Base-by-base conservation (phyloP, 768 basidiomycete species). In the Porphyrellus cyaneotinctus region DNA sequence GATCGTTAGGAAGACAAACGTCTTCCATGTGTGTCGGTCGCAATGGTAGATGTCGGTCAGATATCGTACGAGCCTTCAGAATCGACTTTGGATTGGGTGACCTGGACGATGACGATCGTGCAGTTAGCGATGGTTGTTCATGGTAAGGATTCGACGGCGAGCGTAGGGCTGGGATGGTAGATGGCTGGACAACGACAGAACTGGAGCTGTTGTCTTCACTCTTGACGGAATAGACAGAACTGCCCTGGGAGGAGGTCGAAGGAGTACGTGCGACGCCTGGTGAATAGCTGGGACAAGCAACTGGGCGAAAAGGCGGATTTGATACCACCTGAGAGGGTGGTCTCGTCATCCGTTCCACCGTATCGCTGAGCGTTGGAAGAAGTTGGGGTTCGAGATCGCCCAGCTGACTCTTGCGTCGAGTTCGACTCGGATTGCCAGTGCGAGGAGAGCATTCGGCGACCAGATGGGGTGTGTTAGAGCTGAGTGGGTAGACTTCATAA, bases 311-410 rank as follows among this genome's bases (percentile, higher is more conserved):
- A n/a, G 63, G 56, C 32, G 63, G 36, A 32, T 33, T 53, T 15
- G 53, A 4, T 23, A 48, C 50, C 13, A 54, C 52, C 49, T 68
- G 68, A 36, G 73, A 73, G 1, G 81, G 79, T 14, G 76, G 71
- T 47, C 77, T 72, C 3, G 87, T 89, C 87, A 89, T 90, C 42
- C 81, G 78, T 58, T 84, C 79, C 33, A 90, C 77, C 0, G 87
- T 90, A 51, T 88, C 87, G 37, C 80, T 75, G 32, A 90, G 72
- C 17, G 85, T 84, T 10, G 87, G 87, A 33, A 89, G 66, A 5
- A 89, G 72, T 24, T 85, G 79, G 0, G 80, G 72, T 56, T 90
- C 81, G 5, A 87, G 68, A 47, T 81, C 81, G 12, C 69, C 73
- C 17, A 80, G 67, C 47, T 78, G 72, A 56, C 77, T 80, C 51